phyloP scores from a whole-genome alignment of 805 yeast genomes.

The Zygosaccharomyces kombuchaensis region DNA sequence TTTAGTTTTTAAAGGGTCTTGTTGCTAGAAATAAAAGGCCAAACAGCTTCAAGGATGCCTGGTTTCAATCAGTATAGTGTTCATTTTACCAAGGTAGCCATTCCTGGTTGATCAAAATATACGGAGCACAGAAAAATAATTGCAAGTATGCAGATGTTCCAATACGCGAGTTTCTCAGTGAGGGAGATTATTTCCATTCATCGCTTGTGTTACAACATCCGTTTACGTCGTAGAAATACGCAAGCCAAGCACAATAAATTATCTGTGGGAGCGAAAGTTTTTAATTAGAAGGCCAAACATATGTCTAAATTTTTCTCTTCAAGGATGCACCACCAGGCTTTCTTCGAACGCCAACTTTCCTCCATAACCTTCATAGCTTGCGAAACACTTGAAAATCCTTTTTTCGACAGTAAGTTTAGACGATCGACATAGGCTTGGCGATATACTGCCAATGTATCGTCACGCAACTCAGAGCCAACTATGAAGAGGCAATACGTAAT shows the following conservation, averaged over 20 bases:
- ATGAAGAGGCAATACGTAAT: constrained; percentile 20
- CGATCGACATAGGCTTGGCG: constrained; percentile 14
- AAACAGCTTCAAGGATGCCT: no score
- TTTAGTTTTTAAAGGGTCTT: not conserved
- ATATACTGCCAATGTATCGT: constrained; percentile 7
- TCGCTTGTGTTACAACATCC: no score
- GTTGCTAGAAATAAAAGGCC: not conserved
- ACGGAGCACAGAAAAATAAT: no score
- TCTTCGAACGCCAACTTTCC: constrained; percentile 12
- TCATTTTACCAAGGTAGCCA: no score
- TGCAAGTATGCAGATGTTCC: no score
- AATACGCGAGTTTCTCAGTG: no score
- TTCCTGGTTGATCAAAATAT: no score
- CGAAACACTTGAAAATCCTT: constrained; percentile 13
- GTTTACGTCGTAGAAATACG: no score
- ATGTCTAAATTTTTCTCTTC: constrained; percentile 12
- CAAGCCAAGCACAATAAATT: not conserved
- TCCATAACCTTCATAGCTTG: constrained; percentile 13
- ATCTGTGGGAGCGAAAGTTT: not conserved
- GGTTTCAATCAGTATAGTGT: no score
- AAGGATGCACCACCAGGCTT: constrained; percentile 16
- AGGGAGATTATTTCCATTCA: no score
- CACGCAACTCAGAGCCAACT: constrained; percentile 25
- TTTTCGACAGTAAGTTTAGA: constrained; percentile 7
- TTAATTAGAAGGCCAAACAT: constrained; percentile 22